Percentiles rank a stretch among this genome's conserved stretches.
phyloP scores from a whole-genome alignment of 352 stramenopile genomes.

The Globisporangium iwayamae region DNA sequence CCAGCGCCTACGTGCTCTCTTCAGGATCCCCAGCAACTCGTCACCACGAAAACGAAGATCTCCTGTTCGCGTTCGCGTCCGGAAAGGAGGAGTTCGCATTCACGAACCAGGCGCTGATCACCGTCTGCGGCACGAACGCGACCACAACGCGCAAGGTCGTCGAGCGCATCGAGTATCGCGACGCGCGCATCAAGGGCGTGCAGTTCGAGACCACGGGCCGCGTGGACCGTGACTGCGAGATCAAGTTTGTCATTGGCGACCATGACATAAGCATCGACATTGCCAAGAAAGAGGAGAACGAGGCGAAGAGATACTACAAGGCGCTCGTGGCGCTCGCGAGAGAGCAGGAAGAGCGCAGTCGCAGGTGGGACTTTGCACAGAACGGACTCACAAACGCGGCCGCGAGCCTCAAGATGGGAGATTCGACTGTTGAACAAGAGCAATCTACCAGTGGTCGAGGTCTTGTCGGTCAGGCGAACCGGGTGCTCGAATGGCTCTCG shows the following conservation, averaged over 20 bases:
- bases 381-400: background rate
- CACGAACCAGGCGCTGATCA: conserved; percentile 59
- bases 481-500: conserved; percentile 2
- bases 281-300: conserved; percentile 38
- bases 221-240: conserved; percentile 58
- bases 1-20: conserved; percentile 42
- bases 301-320: background rate
- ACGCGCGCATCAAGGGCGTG: conserved; percentile 28
- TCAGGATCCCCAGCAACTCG: too few relatives aligned
- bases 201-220: conserved; percentile 52
- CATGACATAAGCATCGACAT: conserved; percentile 47
- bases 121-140: conserved; percentile 29
- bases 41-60: conserved; percentile 29
- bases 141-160: conserved; percentile 54
- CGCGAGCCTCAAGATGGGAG: background rate
- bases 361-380: conserved; percentile 1
- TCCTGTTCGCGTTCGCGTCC: conserved; percentile 51
- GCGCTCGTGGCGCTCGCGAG: background rate
- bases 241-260: conserved; percentile 53
- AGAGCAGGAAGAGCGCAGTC: background rate
- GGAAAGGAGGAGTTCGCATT: conserved; percentile 60
- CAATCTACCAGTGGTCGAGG: background rate
- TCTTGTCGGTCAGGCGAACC: background rate
- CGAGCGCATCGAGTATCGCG: conserved; percentile 36
- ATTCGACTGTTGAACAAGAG: background rate